phyloP scores from a whole-genome alignment of 2,329 filamentous ascomycete genomes.

The Fonsecaea pedrosoi region DNA sequence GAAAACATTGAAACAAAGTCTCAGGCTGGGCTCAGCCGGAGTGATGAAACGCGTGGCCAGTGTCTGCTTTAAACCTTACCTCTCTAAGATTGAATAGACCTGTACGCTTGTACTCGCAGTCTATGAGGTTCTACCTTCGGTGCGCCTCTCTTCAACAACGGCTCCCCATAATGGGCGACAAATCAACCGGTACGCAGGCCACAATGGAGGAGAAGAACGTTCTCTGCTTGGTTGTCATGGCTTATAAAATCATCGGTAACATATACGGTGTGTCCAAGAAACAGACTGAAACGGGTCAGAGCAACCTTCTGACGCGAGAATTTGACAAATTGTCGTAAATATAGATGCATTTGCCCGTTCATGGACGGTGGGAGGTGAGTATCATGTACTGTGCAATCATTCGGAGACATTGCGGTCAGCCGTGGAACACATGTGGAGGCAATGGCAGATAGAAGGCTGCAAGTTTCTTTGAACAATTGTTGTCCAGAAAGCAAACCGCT shows the following conservation, averaged over 20 bases:
- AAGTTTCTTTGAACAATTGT: neutral
- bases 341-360: neutral
- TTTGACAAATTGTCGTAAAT: neutral
- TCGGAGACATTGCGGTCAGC: slow-evolving; percentile 2
- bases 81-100: neutral
- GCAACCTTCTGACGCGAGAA: neutral
- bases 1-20: neutral
- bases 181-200: neutral
- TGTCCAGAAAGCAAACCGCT: neutral
- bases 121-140: neutral
- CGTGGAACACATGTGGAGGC: neutral
- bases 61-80: neutral
- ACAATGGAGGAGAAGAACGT: too few species aligned
- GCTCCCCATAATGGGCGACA: neutral
- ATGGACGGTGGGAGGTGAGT: neutral
- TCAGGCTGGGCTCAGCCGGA: neutral
- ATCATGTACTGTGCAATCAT: neutral
- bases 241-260: too few species aligned
- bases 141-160: neutral
- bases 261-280: too few species aligned
- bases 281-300: neutral
- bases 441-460: neutral
- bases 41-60: neutral
- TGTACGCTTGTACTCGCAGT: neutral
- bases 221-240: neutral